Evolutionary conservation across 1,139 yeast genomes (phyloP), one percentile per base, ranked within the genome.

Genomic region (Geotrichum klebahnii): DNA sequence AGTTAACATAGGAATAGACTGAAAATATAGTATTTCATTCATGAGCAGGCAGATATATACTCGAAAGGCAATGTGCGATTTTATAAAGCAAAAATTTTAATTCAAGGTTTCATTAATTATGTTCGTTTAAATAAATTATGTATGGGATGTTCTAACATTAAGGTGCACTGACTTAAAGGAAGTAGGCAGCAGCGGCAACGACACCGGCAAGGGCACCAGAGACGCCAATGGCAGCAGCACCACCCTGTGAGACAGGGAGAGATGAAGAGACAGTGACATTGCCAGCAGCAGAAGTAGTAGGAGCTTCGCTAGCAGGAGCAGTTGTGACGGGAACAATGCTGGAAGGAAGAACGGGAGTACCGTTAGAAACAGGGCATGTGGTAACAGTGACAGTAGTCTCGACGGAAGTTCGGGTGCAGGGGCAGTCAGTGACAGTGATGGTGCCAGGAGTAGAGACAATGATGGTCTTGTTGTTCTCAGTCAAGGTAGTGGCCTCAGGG

Each of bases 361-460:
- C 55, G 43, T 39, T 36, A 36, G 57, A 42, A 62, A 59, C 57
- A 64, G 69, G 66, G 65, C 72, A 68, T 50, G 66, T 68, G 51
- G 78, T 67, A 61, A 72, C 67, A 52, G 70, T 65, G 53, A 60
- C 50, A 57, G 76, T 66, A 61, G 78, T 69, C 66, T 64, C 60
- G 59, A 73, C 70, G 64, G 73, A 71, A 59, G 79, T 75, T 58
- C 81, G 67, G 57, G 84, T 77, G 72, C 88, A 82, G 46, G 73
- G 72, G 66, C 74, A 69, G 66, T 69, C 65, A 55, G 72, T 70
- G 62, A 70, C 62, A 55, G 75, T 71, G 53, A 71, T 59, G 56
- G 75, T 70, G 58, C 73, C 70, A 57, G 76, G 67, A 55, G 57
- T 67, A 51, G 73, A 62, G 56, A 70, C 74, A 52, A 71, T 64